Conservation (phyloP, 768 basidiomycete species). For the Astraeus odoratus region DNA sequence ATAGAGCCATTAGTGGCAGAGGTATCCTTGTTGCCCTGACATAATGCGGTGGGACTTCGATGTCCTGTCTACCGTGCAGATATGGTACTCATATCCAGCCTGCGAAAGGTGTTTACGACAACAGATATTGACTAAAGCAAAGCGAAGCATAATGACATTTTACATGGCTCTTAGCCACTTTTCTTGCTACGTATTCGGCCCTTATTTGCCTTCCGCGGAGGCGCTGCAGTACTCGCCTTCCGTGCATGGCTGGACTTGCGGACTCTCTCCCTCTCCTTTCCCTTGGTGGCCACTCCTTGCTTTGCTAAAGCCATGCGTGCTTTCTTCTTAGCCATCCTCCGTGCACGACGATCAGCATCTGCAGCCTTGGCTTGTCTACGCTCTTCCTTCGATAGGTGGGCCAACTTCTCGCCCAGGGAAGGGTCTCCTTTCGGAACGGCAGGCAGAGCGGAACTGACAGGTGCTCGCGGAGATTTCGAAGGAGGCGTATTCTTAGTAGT, state of each 20-base stretch:
- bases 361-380: constrained; percentile 76
- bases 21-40: too few species aligned
- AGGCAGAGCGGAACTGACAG: constrained; percentile 5
- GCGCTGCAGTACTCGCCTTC: constrained; percentile 10
- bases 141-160: constrained; percentile 36
- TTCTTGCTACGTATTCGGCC: constrained; percentile 48
- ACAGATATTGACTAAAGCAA: background rate
- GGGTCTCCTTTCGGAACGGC: constrained; percentile 72
- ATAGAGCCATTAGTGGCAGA: too few species aligned
- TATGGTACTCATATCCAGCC: too few species aligned
- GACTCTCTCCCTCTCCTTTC: constrained; percentile 41
- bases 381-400: constrained; percentile 74
- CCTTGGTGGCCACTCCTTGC: constrained; percentile 30
- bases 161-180: constrained; percentile 47
- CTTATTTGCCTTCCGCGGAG: constrained; percentile 29
- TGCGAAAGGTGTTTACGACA: background rate
- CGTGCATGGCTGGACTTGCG: constrained; percentile 32
- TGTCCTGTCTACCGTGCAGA: too few species aligned
- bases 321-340: constrained; percentile 89
- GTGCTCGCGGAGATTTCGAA: background rate
- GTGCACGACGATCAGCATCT: constrained; percentile 74
- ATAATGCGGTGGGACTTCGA: too few species aligned
- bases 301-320: constrained; percentile 47
- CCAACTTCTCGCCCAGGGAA: constrained; percentile 68
- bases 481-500: constrained; percentile 11